These are phyloP conservation scores for Ceratocystis alfenasii DNA, from an alignment of 2,329 filamentous ascomycete species.

Conservation along the genomic window DNA sequence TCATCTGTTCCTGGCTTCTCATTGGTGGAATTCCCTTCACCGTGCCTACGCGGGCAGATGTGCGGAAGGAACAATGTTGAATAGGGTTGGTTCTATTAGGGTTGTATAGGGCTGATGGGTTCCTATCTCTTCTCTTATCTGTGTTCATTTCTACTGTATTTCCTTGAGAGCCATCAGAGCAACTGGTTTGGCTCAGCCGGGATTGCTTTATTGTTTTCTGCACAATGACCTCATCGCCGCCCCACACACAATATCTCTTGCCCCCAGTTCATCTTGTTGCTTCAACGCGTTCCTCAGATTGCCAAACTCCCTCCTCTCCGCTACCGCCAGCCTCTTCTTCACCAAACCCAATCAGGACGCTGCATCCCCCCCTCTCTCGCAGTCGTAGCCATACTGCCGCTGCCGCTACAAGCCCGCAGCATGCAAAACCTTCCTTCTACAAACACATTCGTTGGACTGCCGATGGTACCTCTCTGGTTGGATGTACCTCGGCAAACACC, in stretches of 20 bases:
- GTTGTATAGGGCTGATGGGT: neutral
- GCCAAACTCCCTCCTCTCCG: neutral
- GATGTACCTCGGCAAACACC: slow-evolving; percentile 41
- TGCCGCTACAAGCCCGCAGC: neutral
- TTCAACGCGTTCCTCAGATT: neutral
- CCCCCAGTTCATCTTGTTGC: slow-evolving; percentile 2
- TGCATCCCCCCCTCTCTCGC: neutral
- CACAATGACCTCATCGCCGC: neutral
- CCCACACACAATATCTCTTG: neutral
- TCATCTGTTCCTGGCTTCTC: neutral
- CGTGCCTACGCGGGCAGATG: no score
- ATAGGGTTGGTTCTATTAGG: neutral
- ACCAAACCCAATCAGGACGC: neutral
- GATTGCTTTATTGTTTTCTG: neutral
- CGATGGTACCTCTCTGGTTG: slow-evolving; percentile 47
- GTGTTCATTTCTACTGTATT: neutral
- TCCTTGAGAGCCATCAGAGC: neutral
- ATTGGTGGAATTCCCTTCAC: neutral
- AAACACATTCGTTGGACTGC: slow-evolving; percentile 40
- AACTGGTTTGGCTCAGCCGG: neutral
- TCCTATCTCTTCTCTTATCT: neutral
- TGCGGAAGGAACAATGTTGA: neutral
- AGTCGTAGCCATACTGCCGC: neutral
- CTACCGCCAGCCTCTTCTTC: neutral
- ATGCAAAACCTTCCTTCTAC: slow-evolving; percentile 27